phyloP scores from a whole-genome alignment of 2,329 filamentous ascomycete species.

The Rugonectria rugulosa region DNA sequence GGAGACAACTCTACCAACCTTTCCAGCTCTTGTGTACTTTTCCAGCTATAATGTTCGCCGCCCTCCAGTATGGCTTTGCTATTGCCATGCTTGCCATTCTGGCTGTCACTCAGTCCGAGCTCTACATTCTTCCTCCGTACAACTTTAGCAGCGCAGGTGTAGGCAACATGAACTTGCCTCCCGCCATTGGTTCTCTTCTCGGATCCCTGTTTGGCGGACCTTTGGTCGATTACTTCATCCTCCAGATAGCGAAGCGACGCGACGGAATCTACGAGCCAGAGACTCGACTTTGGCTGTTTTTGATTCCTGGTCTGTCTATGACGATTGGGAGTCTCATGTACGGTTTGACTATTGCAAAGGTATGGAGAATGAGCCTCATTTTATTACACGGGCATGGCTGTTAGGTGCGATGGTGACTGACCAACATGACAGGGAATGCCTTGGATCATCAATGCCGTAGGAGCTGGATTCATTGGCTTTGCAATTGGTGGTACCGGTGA shows the following conservation, averaged over 20 bases:
- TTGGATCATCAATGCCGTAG: constrained; percentile 29
- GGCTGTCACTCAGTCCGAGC: constrained; percentile 18
- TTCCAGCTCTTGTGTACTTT: constrained; percentile 12
- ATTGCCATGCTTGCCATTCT: constrained; percentile 31
- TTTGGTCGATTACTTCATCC: constrained; percentile 21
- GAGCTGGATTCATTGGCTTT: constrained; percentile 29
- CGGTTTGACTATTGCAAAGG: constrained; percentile 26
- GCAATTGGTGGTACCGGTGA: constrained; percentile 27
- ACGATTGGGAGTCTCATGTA: constrained; percentile 30
- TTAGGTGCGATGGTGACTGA: not conserved
- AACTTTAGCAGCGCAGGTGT: constrained; percentile 25
- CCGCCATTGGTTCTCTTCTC: constrained; percentile 21
- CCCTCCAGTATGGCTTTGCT: constrained; percentile 21
- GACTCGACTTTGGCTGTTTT: constrained; percentile 28
- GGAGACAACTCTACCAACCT: constrained; percentile 8
- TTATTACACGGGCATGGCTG: too few relatives aligned
- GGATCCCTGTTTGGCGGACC: constrained; percentile 25
- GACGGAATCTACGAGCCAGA: constrained; percentile 30
- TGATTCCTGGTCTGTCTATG: constrained; percentile 24
- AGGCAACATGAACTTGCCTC: constrained; percentile 32
- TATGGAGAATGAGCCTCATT: not conserved
- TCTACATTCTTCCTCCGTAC: constrained; percentile 20
- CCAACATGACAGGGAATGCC: constrained; percentile 22
- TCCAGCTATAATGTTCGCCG: constrained; percentile 18
- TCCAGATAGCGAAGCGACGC: constrained; percentile 22